phyloP scores from a whole-genome alignment of 1,284 basidiomycete species.

The Exobasidium rhododendri region DNA sequence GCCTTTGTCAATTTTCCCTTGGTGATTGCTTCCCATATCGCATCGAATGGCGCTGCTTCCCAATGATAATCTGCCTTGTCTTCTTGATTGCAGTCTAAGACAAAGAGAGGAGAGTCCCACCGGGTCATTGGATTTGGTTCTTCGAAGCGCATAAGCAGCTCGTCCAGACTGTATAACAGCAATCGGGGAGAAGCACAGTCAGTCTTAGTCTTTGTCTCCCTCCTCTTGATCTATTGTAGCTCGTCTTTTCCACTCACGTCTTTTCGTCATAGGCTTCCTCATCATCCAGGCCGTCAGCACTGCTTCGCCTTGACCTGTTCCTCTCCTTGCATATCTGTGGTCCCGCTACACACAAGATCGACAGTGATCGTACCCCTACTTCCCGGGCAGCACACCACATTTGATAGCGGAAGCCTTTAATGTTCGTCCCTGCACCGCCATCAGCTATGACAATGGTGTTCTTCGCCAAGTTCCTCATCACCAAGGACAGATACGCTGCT shows the following conservation, averaged over 20 bases:
- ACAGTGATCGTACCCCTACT: conserved; percentile 68
- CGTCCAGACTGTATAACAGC: conserved; percentile 79
- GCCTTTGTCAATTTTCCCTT: conserved; percentile 75
- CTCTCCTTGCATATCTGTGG: conserved; percentile 69
- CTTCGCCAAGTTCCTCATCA: conserved; percentile 70
- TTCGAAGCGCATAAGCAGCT: conserved; percentile 83
- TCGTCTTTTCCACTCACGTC: conserved; percentile 66
- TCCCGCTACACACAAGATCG: conserved; percentile 10
- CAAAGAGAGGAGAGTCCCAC: conserved; percentile 94
- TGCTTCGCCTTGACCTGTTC: conserved; percentile 64
- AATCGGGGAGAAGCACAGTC: too few relatives aligned
- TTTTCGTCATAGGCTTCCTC: conserved; percentile 64
- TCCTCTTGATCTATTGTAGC: too few relatives aligned
- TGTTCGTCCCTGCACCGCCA: conserved; percentile 75
- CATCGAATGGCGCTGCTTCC: conserved; percentile 60
- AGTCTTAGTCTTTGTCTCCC: too few relatives aligned
- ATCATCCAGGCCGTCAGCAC: background rate
- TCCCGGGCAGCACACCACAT: conserved; percentile 94
- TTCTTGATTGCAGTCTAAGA: conserved; percentile 59
- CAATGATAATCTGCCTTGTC: background rate
- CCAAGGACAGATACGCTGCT: conserved; percentile 77
- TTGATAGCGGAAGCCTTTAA: conserved; percentile 92
- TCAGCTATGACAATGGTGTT: conserved; percentile 84
- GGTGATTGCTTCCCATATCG: conserved; percentile 78
- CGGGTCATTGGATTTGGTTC: conserved; percentile 94